Evolutionary conservation across 306 rosid genomes (phyloP), one percentile per base, ranked within the genome.

Genomic region (Arachis hypogaea): DNA sequence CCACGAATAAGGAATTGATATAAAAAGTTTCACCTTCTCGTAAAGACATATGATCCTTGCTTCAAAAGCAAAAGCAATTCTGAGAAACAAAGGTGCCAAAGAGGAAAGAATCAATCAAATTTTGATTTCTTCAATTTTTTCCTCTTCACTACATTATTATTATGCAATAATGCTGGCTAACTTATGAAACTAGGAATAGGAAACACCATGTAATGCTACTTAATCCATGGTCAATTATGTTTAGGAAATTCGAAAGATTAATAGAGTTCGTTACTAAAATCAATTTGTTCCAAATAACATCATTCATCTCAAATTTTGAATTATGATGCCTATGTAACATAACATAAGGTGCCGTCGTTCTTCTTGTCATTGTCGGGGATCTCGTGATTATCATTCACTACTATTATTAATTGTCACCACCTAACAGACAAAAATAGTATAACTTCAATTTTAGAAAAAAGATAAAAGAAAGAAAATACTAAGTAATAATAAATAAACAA

Each of bases 321-420:
- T 22, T 22, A 22, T 22, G 28, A 22, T 22, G 28, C 28, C 28
- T 22, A 22, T 22, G 28, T 22, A 22, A 22, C 28, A 22, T 22
- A 22, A 22, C 28, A 22, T 22, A 69, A 63, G 69, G 59, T 63
- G 77, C 66, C 58, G 63, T 63, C 58, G 63, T 63, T 63, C 30
- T 74, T 40, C 70, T 72, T 11, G 64, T 75, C 77, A 42, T 49
- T 49, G 76, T 88, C 81, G 84, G 64, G 54, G 66, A 72, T 81
- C 90, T 72, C 94, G 90, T 91, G 94, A 87, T 74, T 77, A 79
- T 77, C 94, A 82, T 87, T 86, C 77, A 82, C 79, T 85, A 65
- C 70, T n/a, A 74, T 63, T 56, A 75, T 50, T 64, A 69, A 74
- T 54, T 56, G 57, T 72, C 77, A 67, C 85, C 83, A 85, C 77